Conservation (phyloP, 345 rosid genomes). For the Noccaea caerulescens region DNA sequence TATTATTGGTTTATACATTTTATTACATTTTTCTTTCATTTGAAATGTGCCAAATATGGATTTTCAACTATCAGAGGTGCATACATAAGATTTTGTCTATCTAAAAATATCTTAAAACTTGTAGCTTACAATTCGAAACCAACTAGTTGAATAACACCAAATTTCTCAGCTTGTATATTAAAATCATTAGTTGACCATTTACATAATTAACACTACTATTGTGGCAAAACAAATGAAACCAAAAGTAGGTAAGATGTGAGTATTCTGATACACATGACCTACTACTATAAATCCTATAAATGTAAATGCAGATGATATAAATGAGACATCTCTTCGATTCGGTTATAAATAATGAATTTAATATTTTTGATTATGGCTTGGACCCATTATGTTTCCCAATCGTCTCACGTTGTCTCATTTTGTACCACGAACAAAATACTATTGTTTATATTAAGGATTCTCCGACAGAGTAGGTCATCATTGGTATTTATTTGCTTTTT, state of each 20-base stretch:
- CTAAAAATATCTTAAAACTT: too few species aligned
- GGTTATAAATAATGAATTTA: conserved; percentile 6
- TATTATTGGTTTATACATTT: conserved; percentile 28
- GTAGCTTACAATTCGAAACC: not conserved
- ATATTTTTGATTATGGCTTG: not conserved
- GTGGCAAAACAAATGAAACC: conserved; percentile 16
- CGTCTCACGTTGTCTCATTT: conserved; percentile 45
- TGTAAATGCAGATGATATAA: conserved; percentile 18
- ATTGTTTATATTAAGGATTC: conserved; percentile 44
- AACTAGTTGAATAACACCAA: not conserved
- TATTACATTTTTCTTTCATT: conserved; percentile 24
- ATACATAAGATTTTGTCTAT: conserved; percentile 1
- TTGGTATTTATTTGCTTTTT: conserved; percentile 40
- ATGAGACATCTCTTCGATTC: conserved; percentile 31
- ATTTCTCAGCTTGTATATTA: not conserved
- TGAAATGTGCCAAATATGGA: conserved; percentile 33
- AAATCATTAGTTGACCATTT: conserved; percentile 10
- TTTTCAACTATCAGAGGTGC: conserved; percentile 5
- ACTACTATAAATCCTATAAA: conserved; percentile 1
- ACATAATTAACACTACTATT: not conserved
- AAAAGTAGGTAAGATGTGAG: conserved; percentile 12
- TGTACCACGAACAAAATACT: conserved; percentile 41
- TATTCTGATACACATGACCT: conserved; percentile 19
- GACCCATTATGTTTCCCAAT: conserved; percentile 40
- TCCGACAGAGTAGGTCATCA: conserved; percentile 45